These are phyloP conservation scores for Phytophthora parvispora DNA, from an alignment of 352 stramenopile genomes.

Conservation along the genomic window DNA sequence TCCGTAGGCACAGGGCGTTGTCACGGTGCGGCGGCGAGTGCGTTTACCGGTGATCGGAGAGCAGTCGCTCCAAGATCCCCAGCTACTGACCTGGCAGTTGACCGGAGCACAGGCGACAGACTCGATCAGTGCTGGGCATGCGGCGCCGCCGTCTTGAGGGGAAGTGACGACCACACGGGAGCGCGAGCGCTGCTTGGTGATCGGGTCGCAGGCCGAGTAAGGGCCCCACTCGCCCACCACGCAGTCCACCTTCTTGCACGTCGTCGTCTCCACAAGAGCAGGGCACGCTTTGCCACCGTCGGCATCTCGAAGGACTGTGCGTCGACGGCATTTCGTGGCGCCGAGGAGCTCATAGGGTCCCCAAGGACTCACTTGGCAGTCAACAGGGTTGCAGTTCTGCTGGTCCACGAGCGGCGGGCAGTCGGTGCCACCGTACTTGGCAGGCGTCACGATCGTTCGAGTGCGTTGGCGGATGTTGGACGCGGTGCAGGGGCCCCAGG, in stretches of 20 bases:
- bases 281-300: constrained; percentile 60
- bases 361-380: constrained; percentile 72
- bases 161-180: constrained; percentile 49
- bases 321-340: constrained; percentile 53
- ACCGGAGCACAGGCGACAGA: constrained; percentile 47
- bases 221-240: constrained; percentile 56
- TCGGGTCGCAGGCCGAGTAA: constrained; percentile 48
- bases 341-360: constrained; percentile 51
- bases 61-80: constrained; percentile 58
- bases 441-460: constrained; percentile 47
- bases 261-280: constrained; percentile 49
- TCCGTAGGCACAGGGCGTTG: constrained; percentile 32
- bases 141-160: constrained; percentile 56
- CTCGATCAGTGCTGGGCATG: constrained; percentile 50
- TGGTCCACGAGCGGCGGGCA: constrained; percentile 54
- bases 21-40: constrained; percentile 49
- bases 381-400: constrained; percentile 72
- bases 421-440: constrained; percentile 54
- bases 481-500: constrained; percentile 50
- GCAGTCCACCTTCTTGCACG: constrained; percentile 55
- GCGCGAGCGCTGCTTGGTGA: constrained; percentile 54
- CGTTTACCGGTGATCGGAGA: constrained; percentile 46
- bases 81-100: constrained; percentile 59
- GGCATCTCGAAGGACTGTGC: constrained; percentile 38
- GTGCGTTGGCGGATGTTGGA: constrained; percentile 50